Conservation (phyloP, 305 asterid species). For the Fraxinus paxiana region DNA sequence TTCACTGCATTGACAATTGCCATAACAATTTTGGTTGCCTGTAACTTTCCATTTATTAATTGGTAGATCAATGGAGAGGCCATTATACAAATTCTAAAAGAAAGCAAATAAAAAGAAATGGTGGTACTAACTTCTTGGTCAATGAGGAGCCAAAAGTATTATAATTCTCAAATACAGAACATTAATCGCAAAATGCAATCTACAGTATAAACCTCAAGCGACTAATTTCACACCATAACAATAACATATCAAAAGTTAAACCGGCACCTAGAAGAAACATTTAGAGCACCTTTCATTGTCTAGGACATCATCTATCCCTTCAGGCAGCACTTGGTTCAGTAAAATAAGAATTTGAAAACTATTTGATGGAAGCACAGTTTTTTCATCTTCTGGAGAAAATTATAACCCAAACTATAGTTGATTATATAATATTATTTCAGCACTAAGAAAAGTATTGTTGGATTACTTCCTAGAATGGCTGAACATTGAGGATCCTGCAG, state of each 20-base stretch:
- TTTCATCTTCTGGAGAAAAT: background rate
- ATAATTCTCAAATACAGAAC: background rate
- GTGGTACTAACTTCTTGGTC: background rate
- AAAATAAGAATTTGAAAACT: background rate
- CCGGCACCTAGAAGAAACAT: background rate
- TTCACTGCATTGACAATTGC: background rate
- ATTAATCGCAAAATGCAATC: background rate
- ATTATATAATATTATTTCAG: background rate
- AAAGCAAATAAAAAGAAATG: background rate
- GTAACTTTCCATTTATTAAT: background rate
- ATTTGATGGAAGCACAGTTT: background rate
- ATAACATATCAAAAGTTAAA: background rate
- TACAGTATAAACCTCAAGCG: background rate
- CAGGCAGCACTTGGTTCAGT: background rate
- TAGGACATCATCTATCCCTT: background rate
- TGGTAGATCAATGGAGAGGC: background rate
- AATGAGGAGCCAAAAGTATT: background rate
- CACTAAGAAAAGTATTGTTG: background rate
- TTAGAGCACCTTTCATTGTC: background rate
- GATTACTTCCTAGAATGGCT: background rate
- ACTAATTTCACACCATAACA: background rate
- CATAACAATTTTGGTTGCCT: background rate
- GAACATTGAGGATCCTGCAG: background rate
- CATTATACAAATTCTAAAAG: background rate
- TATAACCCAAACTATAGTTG: background rate